Evolutionary conservation across 495 filamentous ascomycete genomes (phyloP).

Genomic region (Oidiodendron maius): DNA sequence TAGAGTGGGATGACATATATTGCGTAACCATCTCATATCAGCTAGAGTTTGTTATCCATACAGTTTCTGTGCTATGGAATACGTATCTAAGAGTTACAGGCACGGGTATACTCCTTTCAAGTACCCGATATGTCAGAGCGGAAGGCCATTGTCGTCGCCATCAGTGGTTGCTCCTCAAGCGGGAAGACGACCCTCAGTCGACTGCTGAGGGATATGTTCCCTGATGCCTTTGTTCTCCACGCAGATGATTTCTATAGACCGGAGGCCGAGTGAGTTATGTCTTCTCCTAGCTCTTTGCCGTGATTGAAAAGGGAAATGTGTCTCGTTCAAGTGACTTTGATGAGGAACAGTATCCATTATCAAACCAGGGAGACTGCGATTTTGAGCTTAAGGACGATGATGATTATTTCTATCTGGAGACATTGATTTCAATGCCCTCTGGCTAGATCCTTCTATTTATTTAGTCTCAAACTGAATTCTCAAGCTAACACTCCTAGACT

Average conservation of each 20-base stretch:
- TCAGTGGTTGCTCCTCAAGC: slow-evolving; percentile 70
- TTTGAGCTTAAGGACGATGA: not conserved
- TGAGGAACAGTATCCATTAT: not conserved
- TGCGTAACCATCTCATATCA: too few relatives aligned
- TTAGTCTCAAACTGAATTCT: not conserved
- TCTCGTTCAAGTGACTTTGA: not conserved
- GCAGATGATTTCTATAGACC: slow-evolving; percentile 89
- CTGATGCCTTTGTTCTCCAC: slow-evolving; percentile 72
- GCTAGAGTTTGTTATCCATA: too few relatives aligned
- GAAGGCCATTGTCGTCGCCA: slow-evolving; percentile 57
- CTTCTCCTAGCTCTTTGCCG: slow-evolving; percentile 3
- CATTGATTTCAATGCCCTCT: not conserved
- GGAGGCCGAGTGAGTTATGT: slow-evolving; percentile 53
- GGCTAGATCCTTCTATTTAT: not conserved
- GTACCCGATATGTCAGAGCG: too few relatives aligned
- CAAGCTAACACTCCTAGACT: not conserved
- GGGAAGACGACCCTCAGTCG: slow-evolving; percentile 79
- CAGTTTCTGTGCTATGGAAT: too few relatives aligned
- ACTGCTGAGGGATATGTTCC: slow-evolving; percentile 67
- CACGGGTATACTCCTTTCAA: too few relatives aligned
- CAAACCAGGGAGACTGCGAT: not conserved
- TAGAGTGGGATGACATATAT: too few relatives aligned
- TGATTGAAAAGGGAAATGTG: too few relatives aligned
- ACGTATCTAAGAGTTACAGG: too few relatives aligned
- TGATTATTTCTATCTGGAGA: not conserved